phyloP scores from a whole-genome alignment of 305 asterid species.

The Fraxinus greggii region DNA sequence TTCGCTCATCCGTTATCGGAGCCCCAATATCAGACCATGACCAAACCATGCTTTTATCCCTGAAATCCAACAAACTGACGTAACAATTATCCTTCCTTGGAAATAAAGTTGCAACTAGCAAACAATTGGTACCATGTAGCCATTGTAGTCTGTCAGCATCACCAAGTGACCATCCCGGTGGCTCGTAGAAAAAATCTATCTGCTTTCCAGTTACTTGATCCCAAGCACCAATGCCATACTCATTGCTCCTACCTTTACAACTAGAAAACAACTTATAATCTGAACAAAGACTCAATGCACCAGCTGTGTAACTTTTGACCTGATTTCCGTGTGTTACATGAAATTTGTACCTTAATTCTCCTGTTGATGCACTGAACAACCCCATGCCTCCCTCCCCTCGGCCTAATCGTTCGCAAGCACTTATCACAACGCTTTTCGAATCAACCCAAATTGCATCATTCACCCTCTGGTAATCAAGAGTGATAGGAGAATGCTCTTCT shows the following conservation, averaged over 20 bases:
- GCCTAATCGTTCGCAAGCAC: slow-evolving; percentile 81
- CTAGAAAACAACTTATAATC: slow-evolving; percentile 77
- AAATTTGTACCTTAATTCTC: slow-evolving; percentile 66
- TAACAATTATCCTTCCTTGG: slow-evolving; percentile 90
- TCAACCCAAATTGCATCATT: slow-evolving; percentile 81
- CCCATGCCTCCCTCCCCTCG: slow-evolving; percentile 87
- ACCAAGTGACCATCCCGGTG: slow-evolving; percentile 77
- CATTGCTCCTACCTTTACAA: slow-evolving; percentile 83
- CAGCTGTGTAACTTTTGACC: slow-evolving; percentile 69
- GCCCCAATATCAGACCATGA: slow-evolving; percentile 76
- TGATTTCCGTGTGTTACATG: slow-evolving; percentile 69
- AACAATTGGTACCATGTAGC: slow-evolving; percentile 64
- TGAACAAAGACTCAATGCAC: slow-evolving; percentile 63
- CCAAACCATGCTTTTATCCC: slow-evolving; percentile 82
- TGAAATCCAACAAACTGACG: slow-evolving; percentile 77
- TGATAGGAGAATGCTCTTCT: slow-evolving; percentile 74
- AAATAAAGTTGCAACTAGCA: slow-evolving; percentile 81
- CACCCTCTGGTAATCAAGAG: slow-evolving; percentile 83
- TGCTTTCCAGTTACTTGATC: slow-evolving; percentile 79
- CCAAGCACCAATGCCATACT: slow-evolving; percentile 90
- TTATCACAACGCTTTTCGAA: slow-evolving; percentile 58
- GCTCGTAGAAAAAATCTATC: slow-evolving; percentile 81
- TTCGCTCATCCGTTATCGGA: slow-evolving; percentile 45
- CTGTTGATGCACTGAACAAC: slow-evolving; percentile 55
- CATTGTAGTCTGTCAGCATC: slow-evolving; percentile 90